A percentile compares a stretch with the other conserved stretches of the same genome.
Evolutionary conservation across 2,329 filamentous ascomycete genomes (phyloP).

Genomic region (Colletotrichum camelliae): DNA sequence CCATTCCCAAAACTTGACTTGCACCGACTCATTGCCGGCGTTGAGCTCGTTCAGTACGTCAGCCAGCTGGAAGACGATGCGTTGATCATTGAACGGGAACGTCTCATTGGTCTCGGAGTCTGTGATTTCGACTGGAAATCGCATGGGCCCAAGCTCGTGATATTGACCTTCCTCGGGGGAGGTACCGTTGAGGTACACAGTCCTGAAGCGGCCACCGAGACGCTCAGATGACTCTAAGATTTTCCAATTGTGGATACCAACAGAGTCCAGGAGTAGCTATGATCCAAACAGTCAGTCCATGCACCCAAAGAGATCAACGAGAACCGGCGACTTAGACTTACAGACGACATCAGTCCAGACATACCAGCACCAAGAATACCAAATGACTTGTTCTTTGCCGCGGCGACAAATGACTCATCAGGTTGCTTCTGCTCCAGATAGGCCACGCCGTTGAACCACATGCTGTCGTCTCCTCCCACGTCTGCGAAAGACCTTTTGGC

Average conservation of each 20-base stretch:
- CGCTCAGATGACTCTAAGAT: conserved; percentile 46
- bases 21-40: conserved; percentile 29
- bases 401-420: conserved; percentile 24
- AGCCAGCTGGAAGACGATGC: conserved; percentile 46
- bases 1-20: conserved; percentile 47
- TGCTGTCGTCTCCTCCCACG: conserved; percentile 15
- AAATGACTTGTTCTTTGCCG: conserved; percentile 28
- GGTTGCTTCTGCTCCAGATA: conserved; percentile 30
- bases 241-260: conserved; percentile 49
- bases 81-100: conserved; percentile 45
- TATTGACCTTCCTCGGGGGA: conserved; percentile 29
- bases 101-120: conserved; percentile 46
- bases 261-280: conserved; percentile 44
- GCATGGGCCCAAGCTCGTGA: conserved; percentile 48
- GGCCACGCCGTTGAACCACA: conserved; percentile 30
- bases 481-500: conserved; percentile 16
- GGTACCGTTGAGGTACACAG: conserved; percentile 44
- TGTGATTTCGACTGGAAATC: conserved; percentile 43
- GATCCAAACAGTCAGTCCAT: neutral
- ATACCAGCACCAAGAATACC: conserved; percentile 45
- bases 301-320: rapidly evolving
- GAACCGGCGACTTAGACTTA: neutral
- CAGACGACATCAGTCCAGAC: conserved; percentile 33
- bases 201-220: conserved; percentile 47
- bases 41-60: conserved; percentile 46